Percentiles rank a stretch among this genome's conserved stretches.
phyloP scores from a whole-genome alignment of 1,139 yeast species.

The Pichia sp. region DNA sequence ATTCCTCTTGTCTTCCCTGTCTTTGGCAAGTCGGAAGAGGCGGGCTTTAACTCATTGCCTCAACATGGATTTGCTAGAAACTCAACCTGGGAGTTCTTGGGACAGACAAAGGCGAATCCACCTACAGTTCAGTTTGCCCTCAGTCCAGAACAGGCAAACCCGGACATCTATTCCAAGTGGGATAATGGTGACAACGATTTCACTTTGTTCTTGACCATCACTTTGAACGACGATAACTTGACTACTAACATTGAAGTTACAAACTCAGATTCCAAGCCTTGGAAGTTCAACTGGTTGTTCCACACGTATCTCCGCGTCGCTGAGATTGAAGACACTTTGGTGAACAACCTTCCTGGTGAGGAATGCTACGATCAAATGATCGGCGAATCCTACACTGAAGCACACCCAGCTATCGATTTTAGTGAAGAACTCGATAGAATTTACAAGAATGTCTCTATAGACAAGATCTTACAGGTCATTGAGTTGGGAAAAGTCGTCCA shows the following conservation, averaged over 20 bases:
- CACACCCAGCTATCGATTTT: slow-evolving; percentile 65
- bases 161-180: slow-evolving; percentile 49
- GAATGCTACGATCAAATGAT: slow-evolving; percentile 69
- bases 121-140: slow-evolving; percentile 83
- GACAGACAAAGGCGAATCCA: slow-evolving; percentile 57
- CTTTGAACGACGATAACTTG: slow-evolving; percentile 47
- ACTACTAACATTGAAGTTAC: slow-evolving; percentile 67
- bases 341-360: slow-evolving; percentile 69
- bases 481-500: slow-evolving; percentile 65
- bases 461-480: slow-evolving; percentile 55
- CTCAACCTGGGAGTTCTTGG: slow-evolving; percentile 86
- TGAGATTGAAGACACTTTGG: slow-evolving; percentile 70
- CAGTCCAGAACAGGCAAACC: slow-evolving; percentile 72
- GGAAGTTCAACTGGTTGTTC: slow-evolving; percentile 91
- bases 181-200: slow-evolving; percentile 59
- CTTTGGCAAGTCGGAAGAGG: slow-evolving; percentile 66
- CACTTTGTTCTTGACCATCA: slow-evolving; percentile 65
- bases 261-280: slow-evolving; percentile 55
- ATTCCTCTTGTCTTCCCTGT: slow-evolving; percentile 94
- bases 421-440: slow-evolving; percentile 80
- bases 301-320: slow-evolving; percentile 80
- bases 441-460: slow-evolving; percentile 52
- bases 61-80: slow-evolving; percentile 96
- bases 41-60: slow-evolving; percentile 47
- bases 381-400: slow-evolving; percentile 56